Base-by-base conservation (phyloP, 2,329 filamentous ascomycete genomes). In the Fusarium incarnatum region DNA sequence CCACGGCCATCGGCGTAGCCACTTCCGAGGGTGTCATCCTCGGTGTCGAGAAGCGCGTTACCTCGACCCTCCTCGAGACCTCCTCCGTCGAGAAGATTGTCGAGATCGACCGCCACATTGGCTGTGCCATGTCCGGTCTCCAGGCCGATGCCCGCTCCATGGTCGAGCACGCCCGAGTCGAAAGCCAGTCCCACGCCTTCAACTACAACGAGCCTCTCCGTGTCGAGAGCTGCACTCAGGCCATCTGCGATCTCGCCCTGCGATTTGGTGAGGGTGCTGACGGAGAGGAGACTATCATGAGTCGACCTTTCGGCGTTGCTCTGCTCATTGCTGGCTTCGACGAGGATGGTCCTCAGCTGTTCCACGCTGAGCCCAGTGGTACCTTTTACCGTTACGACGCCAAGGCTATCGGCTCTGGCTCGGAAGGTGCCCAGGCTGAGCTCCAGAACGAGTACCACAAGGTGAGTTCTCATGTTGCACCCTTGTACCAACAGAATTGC, bases 71-170 rank as follows among this genome's bases (percentile, higher is more conserved):
- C 68, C 93, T 99, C 78, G 96, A 98, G 84, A 97, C 96, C 32
- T 97, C 93, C 48, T 98, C 94, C 42, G 96, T 99, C 77, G 96
- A 99, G 84, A 99, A 99, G 89, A 98, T 99, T 77, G 95, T 99
- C 81, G 96, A 99, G 83, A 98, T 99, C 81, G 96, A 99, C 85
- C 90, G 93, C 80, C 96, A 99, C 86, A 98, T 99, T 77, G 96
- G 96, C 78, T 98, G 96, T 84, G 96, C 96, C 84, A 99, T 99
- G 94, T 96, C 92, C 40, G 96, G 96, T 48, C 89, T 99, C 72
- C 96, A 99, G 86, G 96, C 96, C 77, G 96, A 99, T 82, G 96
- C 96, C 70, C 92, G 96, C 79, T 96, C 92, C 83, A 97, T 99
- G 92, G 90, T 99, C 72, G 96, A 99, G 86, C 96, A 99, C 83